Conservation (phyloP, 495 filamentous ascomycete species). For the Lepidopterella palustris region DNA sequence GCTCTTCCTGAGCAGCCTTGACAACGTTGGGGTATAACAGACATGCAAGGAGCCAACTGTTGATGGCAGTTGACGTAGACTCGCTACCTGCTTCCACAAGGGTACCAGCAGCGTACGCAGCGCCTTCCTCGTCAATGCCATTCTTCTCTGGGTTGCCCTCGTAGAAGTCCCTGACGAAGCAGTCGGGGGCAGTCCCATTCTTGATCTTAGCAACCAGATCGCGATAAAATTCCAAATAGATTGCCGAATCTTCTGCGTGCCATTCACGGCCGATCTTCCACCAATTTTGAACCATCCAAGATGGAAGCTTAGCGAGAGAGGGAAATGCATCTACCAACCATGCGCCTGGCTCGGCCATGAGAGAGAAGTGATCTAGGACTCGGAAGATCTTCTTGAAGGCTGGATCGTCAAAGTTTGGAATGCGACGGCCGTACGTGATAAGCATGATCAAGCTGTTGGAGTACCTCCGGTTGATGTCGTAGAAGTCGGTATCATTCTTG, state of each 20-base stretch:
- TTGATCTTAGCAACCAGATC: slow-evolving; percentile 22
- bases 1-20: slow-evolving; percentile 29
- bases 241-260: slow-evolving; percentile 22
- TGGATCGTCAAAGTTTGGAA: slow-evolving; percentile 23
- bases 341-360: slow-evolving; percentile 26
- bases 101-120: slow-evolving; percentile 29
- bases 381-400: slow-evolving; percentile 24
- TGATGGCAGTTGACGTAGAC: slow-evolving; percentile 30
- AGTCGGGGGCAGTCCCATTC: slow-evolving; percentile 17
- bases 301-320: slow-evolving; percentile 18
- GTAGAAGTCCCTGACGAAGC: slow-evolving; percentile 28
- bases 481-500: slow-evolving; percentile 22
- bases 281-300: slow-evolving; percentile 27
- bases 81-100: slow-evolving; percentile 35
- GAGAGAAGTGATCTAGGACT: slow-evolving; percentile 24
- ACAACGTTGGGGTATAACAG: slow-evolving; percentile 19
- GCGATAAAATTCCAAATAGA: slow-evolving; percentile 26
- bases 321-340: slow-evolving; percentile 27
- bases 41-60: slow-evolving; percentile 31
- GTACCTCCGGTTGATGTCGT: slow-evolving; percentile 26
- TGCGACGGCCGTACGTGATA: slow-evolving; percentile 28
- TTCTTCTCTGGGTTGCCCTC: slow-evolving; percentile 24
- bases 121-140: slow-evolving; percentile 28
- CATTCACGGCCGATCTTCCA: slow-evolving; percentile 19
- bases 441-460: slow-evolving; percentile 30